A percentile compares a stretch with the other conserved stretches of the same genome.
These are phyloP conservation scores for Misopates orontium DNA, from an alignment of 257 asterid genomes.

Conservation along the genomic window DNA sequence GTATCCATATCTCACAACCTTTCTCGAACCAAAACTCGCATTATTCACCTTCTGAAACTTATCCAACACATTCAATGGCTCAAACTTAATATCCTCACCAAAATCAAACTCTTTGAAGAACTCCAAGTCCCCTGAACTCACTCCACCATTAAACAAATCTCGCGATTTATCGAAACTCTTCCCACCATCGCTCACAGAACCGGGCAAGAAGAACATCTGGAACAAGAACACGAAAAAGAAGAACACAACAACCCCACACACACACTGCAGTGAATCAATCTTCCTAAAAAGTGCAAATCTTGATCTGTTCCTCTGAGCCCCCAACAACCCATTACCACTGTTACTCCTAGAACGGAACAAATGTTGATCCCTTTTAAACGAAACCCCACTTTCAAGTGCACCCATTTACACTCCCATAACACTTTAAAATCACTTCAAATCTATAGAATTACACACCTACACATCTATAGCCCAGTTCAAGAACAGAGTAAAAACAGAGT, in stretches of 20 bases:
- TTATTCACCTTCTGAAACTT: constrained; percentile 55
- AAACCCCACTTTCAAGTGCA: constrained; percentile 60
- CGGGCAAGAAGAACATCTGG: constrained; percentile 64
- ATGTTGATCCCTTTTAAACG: constrained; percentile 51
- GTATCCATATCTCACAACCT: constrained; percentile 54
- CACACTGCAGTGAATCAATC: constrained; percentile 57
- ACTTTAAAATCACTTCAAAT: constrained; percentile 15
- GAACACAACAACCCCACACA: constrained; percentile 57
- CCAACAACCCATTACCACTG: constrained; percentile 17
- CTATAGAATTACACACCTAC: background rate
- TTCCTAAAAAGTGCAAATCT: constrained; percentile 65
- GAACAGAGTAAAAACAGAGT: too few species aligned
- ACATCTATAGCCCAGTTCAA: too few species aligned
- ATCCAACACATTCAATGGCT: constrained; percentile 47
- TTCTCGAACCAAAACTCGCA: constrained; percentile 42
- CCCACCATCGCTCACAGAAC: constrained; percentile 41
- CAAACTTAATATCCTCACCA: constrained; percentile 76
- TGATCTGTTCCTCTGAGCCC: constrained; percentile 71
- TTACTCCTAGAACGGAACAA: constrained; percentile 41
- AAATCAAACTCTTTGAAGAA: constrained; percentile 65
- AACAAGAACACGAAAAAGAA: constrained; percentile 62
- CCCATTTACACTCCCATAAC: constrained; percentile 79
- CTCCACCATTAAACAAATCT: constrained; percentile 33
- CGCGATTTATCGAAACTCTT: constrained; percentile 27
- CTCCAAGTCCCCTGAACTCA: constrained; percentile 39